Base-by-base conservation (phyloP, 2,329 filamentous ascomycete genomes). In the Periconia macrospinosa region DNA sequence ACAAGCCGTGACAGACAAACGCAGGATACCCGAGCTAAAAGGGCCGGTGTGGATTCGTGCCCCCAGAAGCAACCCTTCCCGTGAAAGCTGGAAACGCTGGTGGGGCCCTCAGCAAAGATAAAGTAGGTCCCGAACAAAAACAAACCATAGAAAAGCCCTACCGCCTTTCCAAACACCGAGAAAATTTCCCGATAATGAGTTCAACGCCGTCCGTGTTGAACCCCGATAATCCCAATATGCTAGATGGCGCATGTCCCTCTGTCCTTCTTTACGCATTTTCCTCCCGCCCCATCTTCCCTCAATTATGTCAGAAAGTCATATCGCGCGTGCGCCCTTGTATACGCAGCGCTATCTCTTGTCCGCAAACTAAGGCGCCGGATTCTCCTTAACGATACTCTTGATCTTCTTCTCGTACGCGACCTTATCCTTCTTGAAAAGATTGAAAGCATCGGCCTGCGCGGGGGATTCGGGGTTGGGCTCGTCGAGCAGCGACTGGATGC, bases 391-490 rank as follows among this genome's bases (percentile, higher is more conserved):
- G 18, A 96, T 87, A 55, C 90, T 86, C 70, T 86, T 87, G 58
- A 99, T 87, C 59, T 92, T 89, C 75, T 87, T 89, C 77, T 97
- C 92, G 69, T 99, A 99, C 53, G 93, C 92, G 17, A 76, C 77
- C 42, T 86, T 83, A 69, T 99, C 93, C 73, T 92, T 92, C 81
- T 96, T 97, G 75, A 91, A 97, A 11, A 99, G 81, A 67, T 96
- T 96, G 78, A 97, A 99, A 0, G 94, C 95, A 64, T 99, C 94
- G 2, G 94, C 93, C 75, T 99, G 94, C 0, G 94, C 94, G 0
- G 94, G 94, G 1, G 92, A 96, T 47, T 99, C 94, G 2, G 93
- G 94, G 71, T 99, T 99, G 15, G 95, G 94, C 67, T 97, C 93
- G 73, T 99, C 89, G 41, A 99, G 86, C 1, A 99, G 84, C 66